phyloP scores from a whole-genome alignment of 495 filamentous ascomycete species.

The Staphylotrichum tortipilum region DNA sequence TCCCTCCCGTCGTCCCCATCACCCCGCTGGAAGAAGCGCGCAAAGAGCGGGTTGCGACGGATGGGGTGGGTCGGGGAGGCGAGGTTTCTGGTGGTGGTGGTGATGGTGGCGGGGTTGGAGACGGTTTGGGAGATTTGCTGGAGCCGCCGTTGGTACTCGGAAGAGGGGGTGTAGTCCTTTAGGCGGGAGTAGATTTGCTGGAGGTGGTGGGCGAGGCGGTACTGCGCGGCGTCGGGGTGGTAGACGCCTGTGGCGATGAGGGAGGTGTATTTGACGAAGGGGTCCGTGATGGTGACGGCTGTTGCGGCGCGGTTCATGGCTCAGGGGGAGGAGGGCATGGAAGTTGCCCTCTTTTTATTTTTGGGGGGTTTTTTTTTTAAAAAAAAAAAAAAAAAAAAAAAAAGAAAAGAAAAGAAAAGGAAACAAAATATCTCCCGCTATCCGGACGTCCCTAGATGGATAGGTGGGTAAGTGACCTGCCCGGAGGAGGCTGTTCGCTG shows the following conservation, averaged over 20 bases:
- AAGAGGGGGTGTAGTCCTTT: conserved; percentile 59
- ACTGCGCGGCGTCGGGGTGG: conserved; percentile 55
- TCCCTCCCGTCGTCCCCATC: conserved; percentile 31
- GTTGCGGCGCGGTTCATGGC: conserved; percentile 31
- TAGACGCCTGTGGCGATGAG: conserved; percentile 52
- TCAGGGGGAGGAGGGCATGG: neutral
- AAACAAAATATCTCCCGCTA: too few relatives aligned
- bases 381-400: too few relatives aligned
- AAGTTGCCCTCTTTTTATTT: neutral
- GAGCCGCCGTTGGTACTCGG: conserved; percentile 51
- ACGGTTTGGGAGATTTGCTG: conserved; percentile 41
- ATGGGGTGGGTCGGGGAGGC: conserved; percentile 40
- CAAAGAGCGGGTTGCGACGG: conserved; percentile 42
- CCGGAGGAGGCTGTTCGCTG: too few relatives aligned
- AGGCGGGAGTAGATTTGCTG: conserved; percentile 58
- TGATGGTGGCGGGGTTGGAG: neutral
- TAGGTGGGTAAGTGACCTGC: too few relatives aligned
- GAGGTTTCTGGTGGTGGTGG: conserved; percentile 16
- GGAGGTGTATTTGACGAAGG: conserved; percentile 57
- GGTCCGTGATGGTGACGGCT: conserved; percentile 60
- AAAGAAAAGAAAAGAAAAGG: too few relatives aligned
- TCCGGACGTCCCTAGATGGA: too few relatives aligned
- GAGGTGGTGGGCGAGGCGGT: conserved; percentile 57
- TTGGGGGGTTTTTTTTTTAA: too few relatives aligned
- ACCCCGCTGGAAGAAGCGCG: conserved; percentile 31